These are phyloP conservation scores for Umbelopsis sp. DNA, from an alignment of 192 early-diverging fungal species.

Conservation along the genomic window DNA sequence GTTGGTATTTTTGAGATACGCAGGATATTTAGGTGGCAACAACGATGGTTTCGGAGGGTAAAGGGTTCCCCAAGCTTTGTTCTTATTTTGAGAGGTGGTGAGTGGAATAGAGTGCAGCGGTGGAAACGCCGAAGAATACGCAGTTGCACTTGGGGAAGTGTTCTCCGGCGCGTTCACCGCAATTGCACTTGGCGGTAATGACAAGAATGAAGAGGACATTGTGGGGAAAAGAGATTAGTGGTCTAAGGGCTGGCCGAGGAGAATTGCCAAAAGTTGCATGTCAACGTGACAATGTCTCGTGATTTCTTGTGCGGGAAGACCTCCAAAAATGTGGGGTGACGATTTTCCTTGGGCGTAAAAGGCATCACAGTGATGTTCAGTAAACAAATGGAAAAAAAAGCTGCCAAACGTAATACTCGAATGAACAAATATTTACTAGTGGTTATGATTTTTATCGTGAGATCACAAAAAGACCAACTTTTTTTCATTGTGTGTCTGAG, in stretches of 20 bases:
- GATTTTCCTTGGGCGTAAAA: too few species aligned
- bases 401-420: too few species aligned
- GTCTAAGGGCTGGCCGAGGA: neutral
- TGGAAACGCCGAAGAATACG: conserved; percentile 34
- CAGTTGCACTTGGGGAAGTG: conserved; percentile 3
- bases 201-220: conserved; percentile 19
- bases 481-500: too few species aligned
- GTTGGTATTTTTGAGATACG: conserved; percentile 32
- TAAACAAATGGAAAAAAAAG: too few species aligned
- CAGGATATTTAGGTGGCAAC: conserved; percentile 28
- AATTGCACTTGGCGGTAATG: conserved; percentile 17
- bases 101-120: conserved; percentile 28
- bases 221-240: neutral
- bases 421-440: too few species aligned
- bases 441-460: too few species aligned
- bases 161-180: conserved; percentile 10
- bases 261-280: neutral
- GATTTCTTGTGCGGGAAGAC: too few species aligned
- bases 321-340: too few species aligned
- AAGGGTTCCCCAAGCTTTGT: conserved; percentile 4
- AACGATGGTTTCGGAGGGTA: conserved; percentile 21
- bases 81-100: conserved; percentile 1
- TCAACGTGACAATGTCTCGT: conserved; percentile 15
- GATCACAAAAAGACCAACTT: too few species aligned
- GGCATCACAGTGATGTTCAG: too few species aligned